These are phyloP conservation scores for Rubia yunnanensis DNA, from an alignment of 257 asterid genomes.

Conservation along the genomic window DNA sequence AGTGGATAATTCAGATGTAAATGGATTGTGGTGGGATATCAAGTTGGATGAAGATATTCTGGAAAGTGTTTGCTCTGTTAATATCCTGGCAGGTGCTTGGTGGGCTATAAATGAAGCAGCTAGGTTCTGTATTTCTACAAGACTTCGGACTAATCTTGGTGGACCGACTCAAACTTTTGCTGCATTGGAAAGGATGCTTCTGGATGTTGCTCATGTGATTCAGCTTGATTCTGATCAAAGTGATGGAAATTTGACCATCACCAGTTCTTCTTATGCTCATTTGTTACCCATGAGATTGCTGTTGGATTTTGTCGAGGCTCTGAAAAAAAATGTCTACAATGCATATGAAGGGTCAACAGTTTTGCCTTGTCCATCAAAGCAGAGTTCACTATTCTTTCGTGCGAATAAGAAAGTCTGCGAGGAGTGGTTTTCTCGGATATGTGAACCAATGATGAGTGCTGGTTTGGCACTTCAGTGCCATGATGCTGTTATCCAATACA, in stretches of 20 bases:
- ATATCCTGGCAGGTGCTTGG: conserved; percentile 91
- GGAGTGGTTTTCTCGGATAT: conserved; percentile 99
- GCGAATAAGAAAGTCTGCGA: conserved; percentile 96
- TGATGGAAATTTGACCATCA: conserved; percentile 69
- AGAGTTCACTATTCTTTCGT: conserved; percentile 83
- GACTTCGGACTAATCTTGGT: conserved; percentile 96
- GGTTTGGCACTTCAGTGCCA: conserved; percentile 88
- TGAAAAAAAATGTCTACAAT: conserved; percentile 93
- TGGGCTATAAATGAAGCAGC: conserved; percentile 99
- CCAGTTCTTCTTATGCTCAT: conserved; percentile 75
- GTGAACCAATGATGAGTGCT: conserved; percentile 99
- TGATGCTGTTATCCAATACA: conserved; percentile 76
- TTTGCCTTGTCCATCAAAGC: conserved; percentile 64
- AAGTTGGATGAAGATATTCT: conserved; percentile 64
- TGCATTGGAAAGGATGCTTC: conserved; percentile 98
- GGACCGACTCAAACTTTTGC: conserved; percentile 99
- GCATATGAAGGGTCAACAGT: conserved; percentile 95
- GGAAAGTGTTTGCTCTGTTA: conserved; percentile 61
- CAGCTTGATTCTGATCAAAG: conserved; percentile 72
- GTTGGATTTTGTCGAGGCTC: conserved; percentile 94
- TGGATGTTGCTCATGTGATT: conserved; percentile 78
- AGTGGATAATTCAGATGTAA: conserved; percentile 37
- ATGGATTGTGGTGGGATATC: conserved; percentile 60
- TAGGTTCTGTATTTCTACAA: conserved; percentile 88
- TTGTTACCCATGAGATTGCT: conserved; percentile 91